Conservation (phyloP, 192 early-diverging fungal species). For the Gonapodya prolifera region DNA sequence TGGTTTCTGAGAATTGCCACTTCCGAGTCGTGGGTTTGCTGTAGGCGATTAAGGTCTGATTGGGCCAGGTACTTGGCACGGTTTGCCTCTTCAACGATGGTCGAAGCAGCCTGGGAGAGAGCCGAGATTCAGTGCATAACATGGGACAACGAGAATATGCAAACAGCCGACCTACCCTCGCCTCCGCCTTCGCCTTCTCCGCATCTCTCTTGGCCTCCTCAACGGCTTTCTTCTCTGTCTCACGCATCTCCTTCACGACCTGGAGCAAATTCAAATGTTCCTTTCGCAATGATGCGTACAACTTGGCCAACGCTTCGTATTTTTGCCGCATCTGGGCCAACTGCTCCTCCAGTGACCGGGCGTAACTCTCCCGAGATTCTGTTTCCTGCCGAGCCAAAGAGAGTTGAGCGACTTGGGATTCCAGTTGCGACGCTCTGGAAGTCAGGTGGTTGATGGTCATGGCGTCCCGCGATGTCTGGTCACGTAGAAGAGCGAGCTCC, state of each 20-base stretch:
- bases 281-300: slow-evolving; percentile 93
- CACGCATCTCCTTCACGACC: slow-evolving; percentile 77
- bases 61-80: slow-evolving; percentile 53
- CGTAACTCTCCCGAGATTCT: background rate
- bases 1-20: slow-evolving; percentile 65
- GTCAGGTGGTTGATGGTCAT: background rate
- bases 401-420: background rate
- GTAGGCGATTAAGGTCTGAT: slow-evolving; percentile 65
- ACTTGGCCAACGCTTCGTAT: slow-evolving; percentile 92
- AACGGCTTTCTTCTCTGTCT: slow-evolving; percentile 66
- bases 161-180: no score
- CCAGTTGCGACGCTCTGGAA: no score
- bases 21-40: slow-evolving; percentile 71
- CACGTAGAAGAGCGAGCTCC: no score
- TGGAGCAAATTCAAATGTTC: slow-evolving; percentile 86
- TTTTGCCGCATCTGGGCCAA: slow-evolving; percentile 94
- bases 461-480: no score
- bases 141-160: slow-evolving; percentile 60
- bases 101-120: slow-evolving; percentile 1
- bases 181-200: slow-evolving; percentile 63
- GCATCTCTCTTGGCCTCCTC: no score
- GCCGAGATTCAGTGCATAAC: background rate
- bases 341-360: slow-evolving; percentile 77
- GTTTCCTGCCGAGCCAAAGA: background rate
- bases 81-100: slow-evolving; percentile 17